A percentile compares a stretch with the other conserved stretches of the same genome.
phyloP scores from a whole-genome alignment of 129 eudicot species.

The Dittrichia graveolens region DNA sequence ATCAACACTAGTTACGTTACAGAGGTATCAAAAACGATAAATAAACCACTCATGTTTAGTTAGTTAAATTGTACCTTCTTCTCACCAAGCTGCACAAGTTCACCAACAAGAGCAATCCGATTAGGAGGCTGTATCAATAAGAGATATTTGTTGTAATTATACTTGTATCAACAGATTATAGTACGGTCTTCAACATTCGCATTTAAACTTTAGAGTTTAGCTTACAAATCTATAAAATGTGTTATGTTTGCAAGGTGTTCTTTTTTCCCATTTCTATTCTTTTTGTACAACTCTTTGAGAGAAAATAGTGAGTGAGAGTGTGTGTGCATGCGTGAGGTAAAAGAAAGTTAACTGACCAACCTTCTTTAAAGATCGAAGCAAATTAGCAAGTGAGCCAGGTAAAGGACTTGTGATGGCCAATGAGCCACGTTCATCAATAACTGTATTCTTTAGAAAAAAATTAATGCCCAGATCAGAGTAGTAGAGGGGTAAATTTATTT shows the following conservation, averaged over 20 bases:
- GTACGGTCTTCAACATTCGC: slow-evolving; percentile 13
- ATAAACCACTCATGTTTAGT: slow-evolving; percentile 3
- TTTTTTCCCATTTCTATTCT: not conserved
- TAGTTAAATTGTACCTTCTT: slow-evolving; percentile 56
- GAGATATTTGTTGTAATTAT: slow-evolving; percentile 20
- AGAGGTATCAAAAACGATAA: slow-evolving; percentile 11
- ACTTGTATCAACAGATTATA: slow-evolving; percentile 5
- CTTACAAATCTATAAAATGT: slow-evolving; percentile 5
- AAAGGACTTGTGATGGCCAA: slow-evolving; percentile 77
- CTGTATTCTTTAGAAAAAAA: slow-evolving; percentile 59
- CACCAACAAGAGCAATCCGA: slow-evolving; percentile 87
- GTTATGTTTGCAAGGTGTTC: not conserved
- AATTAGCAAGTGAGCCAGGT: slow-evolving; percentile 74
- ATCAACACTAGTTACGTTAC: not conserved
- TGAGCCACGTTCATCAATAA: slow-evolving; percentile 87
- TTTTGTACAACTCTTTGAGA: not conserved
- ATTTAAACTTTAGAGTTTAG: slow-evolving; percentile 10
- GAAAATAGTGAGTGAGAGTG: not conserved
- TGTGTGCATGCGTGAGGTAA: not conserved
- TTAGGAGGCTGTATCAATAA: slow-evolving; percentile 66
- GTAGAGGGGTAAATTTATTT: not conserved
- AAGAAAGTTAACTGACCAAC: slow-evolving; percentile 43
- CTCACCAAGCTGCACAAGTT: slow-evolving; percentile 58
- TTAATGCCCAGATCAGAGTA: slow-evolving; percentile 23
- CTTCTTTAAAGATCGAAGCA: slow-evolving; percentile 64